Evolutionary conservation across 352 stramenopile genomes (phyloP).

Genomic region (Phytopythium litorale): DNA sequence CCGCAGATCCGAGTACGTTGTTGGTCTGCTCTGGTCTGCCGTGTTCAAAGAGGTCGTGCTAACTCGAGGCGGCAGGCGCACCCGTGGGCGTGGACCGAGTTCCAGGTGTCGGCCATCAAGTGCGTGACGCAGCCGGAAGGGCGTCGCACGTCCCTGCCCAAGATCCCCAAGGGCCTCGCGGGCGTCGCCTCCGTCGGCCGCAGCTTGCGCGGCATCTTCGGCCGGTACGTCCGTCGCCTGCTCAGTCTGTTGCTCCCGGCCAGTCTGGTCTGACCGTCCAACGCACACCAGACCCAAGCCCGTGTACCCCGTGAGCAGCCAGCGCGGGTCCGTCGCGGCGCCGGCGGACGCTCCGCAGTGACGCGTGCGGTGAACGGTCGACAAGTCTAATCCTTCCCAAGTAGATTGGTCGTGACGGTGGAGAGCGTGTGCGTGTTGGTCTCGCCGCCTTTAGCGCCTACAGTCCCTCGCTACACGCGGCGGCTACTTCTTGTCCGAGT

Average conservation of each 20-base stretch:
- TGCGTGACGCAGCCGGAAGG: conserved; percentile 57
- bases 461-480: too few relatives aligned
- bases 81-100: conserved; percentile 70
- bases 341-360: not conserved
- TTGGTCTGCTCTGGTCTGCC: not conserved
- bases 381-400: too few relatives aligned
- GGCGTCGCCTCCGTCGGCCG: conserved; percentile 51
- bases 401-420: not conserved
- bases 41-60: too few relatives aligned
- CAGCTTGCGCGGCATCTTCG: conserved; percentile 51
- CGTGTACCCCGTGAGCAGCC: conserved; percentile 18
- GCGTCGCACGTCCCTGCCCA: conserved; percentile 28
- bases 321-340: not conserved
- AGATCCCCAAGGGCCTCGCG: conserved; percentile 34
- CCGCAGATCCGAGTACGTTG: conserved; percentile 67
- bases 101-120: conserved; percentile 64
- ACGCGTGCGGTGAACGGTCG: too few relatives aligned
- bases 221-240: conserved; percentile 21
- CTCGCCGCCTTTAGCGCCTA: not conserved
- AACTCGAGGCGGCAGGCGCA: conserved; percentile 29
- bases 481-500: conserved; percentile 64
- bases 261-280: not conserved
- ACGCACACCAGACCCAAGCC: conserved; percentile 16
- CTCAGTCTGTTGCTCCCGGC: not conserved
- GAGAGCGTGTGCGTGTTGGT: not conserved